Base-by-base conservation (phyloP, 768 basidiomycete genomes). In the Flagelloscypha sp. region DNA sequence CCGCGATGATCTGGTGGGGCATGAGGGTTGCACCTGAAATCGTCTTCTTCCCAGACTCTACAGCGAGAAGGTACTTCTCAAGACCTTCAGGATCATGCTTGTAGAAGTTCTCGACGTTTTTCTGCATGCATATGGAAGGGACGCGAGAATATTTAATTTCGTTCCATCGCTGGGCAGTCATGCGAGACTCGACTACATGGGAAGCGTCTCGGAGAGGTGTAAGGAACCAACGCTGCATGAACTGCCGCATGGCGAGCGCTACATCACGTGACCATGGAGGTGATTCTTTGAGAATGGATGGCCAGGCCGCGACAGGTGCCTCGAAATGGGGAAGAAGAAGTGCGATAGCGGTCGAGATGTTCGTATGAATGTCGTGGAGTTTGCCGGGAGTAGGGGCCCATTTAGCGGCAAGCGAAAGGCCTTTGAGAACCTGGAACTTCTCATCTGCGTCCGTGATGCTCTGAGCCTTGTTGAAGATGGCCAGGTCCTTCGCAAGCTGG, bases 1-100 rank as follows among this genome's bases (percentile, higher is more conserved):
- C 57, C 6, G 48, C 51, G n/a, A 78, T 59, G 21, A 83, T 60
- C 48, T 74, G 62, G 44, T 84, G 78, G 1, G 83, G 82, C 40
- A 79, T 53, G 12, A 84, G 68, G 3, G 76, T 75, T 3, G 79
- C 79, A 4, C 82, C 83, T 31, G 72, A 74, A 40, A 85, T 79
- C 18, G 46, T 60, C 45, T 54, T 61, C 48, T 65, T 65, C 2
- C 79, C 79, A 2, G 50, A 53, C 47, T 77, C 71, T 18, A 84
- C 78, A 2, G 63, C 61, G 4, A 57, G 42, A 3, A 85, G 62
- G 49, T 79, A 85, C 35, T 56, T 46, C 42, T 70, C 50, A 56
- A 84, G 84, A 6, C 83, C 62, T 3, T 63, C 58, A 0, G 59
- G 58, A 40, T 87, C 82, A 46, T 79, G 79, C 24, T 52, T 47